phyloP scores from a whole-genome alignment of 2,329 filamentous ascomycete genomes.

The Corniculantispora saksenae region DNA sequence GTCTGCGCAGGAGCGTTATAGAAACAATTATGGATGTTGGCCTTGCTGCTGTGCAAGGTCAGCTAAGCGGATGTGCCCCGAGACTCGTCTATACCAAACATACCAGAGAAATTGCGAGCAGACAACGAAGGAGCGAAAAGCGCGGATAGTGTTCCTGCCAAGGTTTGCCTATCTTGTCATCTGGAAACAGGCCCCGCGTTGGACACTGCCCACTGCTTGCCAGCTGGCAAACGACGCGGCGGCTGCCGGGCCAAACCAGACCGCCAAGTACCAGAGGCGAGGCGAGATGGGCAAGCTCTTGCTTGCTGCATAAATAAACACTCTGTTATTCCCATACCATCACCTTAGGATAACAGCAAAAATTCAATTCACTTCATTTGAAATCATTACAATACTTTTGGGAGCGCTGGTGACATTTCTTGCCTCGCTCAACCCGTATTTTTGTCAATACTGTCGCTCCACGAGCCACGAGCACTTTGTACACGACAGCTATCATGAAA shows the following conservation, averaged over 20 bases:
- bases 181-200: conserved; percentile 14
- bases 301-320: conserved; percentile 17
- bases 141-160: neutral
- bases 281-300: neutral
- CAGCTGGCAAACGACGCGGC: conserved; percentile 16
- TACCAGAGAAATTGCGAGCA: neutral
- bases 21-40: neutral
- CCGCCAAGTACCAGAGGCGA: neutral
- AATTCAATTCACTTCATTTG: conserved; percentile 14
- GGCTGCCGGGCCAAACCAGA: conserved; percentile 9
- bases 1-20: neutral
- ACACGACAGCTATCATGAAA: conserved; percentile 4
- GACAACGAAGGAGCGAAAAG: conserved; percentile 7
- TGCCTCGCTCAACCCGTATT: conserved; percentile 13
- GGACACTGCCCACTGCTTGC: conserved; percentile 4
- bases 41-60: neutral
- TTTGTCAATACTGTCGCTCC: neutral
- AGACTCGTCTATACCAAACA: conserved; percentile 7
- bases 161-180: conserved; percentile 15
- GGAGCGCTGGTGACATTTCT: conserved; percentile 9
- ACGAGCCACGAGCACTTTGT: neutral
- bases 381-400: conserved; percentile 14
- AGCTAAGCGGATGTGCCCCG: conserved; percentile 7
- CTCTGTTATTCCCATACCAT: neutral
- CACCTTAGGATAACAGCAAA: conserved; percentile 2